Evolutionary conservation across 345 rosid genomes (phyloP).

Genomic region (Trapa incisa): DNA sequence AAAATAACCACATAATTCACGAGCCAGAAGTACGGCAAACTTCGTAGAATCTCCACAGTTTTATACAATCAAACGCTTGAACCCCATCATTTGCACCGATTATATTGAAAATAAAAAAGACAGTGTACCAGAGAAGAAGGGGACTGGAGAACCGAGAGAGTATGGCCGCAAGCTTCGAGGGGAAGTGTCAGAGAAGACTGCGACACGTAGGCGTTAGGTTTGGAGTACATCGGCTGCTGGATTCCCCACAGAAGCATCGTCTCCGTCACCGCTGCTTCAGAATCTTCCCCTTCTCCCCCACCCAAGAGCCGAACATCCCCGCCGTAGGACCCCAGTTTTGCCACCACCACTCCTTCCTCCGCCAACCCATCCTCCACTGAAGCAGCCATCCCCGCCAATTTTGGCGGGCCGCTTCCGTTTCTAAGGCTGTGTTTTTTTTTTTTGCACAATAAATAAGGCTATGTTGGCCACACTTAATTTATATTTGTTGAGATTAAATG

Average conservation of each 20-base stretch:
- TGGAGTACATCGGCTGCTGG: constrained; percentile 65
- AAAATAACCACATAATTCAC: neutral
- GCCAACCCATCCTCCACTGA: constrained; percentile 1
- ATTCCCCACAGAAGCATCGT: constrained; percentile 85
- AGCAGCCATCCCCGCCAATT: constrained; percentile 3
- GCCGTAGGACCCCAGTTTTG: constrained; percentile 41
- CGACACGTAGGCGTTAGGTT: constrained; percentile 62
- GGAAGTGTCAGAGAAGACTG: constrained; percentile 69
- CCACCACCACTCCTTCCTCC: constrained; percentile 19
- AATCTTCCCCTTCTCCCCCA: constrained; percentile 35
- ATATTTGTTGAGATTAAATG: too few species aligned
- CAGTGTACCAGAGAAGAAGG: constrained; percentile 69
- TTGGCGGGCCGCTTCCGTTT: neutral
- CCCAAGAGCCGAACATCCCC: constrained; percentile 41
- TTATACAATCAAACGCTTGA: neutral
- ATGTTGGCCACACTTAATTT: too few species aligned
- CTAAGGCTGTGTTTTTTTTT: neutral
- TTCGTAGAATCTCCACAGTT: neutral
- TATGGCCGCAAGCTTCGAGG: constrained; percentile 80
- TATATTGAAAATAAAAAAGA: neutral
- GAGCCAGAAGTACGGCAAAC: neutral
- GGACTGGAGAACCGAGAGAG: constrained; percentile 70
- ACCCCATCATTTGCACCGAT: neutral
- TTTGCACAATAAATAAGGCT: too few species aligned
- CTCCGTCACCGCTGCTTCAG: constrained; percentile 67